Evolutionary conservation across 2,329 filamentous ascomycete genomes (phyloP), one percentile per base, ranked within the genome.

Genomic region (Phialophora macrospora): DNA sequence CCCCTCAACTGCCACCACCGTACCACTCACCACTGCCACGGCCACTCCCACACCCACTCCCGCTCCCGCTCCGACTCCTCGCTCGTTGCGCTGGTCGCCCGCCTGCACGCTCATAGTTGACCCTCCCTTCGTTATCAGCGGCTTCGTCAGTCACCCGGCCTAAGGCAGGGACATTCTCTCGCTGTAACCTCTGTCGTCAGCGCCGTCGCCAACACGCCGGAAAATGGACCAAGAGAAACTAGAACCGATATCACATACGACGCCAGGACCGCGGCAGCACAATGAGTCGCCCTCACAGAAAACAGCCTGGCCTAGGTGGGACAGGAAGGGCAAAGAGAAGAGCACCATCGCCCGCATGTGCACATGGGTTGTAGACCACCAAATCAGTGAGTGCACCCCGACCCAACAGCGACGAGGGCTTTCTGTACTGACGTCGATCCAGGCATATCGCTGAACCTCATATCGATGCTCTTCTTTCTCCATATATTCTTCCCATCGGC

Each of bases 371-470:
- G 72, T 73, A n/a, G 68, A 72, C 34, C 72, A 72, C 49, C 72
- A 73, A 62, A 72, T 73, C 66, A 63, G 72, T 73, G 65, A 59
- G 72, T 38, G 34, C n/a, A n/a, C 14, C 26, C 34, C 4, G 5
- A 24, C n/a, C 28, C n/a, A 20, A 17, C 30, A 20, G 7, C n/a
- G 12, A 12, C 48, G 44, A 34, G 17, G 20, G 20, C n/a, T 20
- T n/a, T n/a, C 38, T 34, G 9, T 49, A 32, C 56, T 59, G 56
- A 59, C 30, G 8, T 55, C 55, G 58, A 46, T 62, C 46, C 73
- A 93, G 93, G 92, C 67, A 87, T 97, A 71, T 92, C 92, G 12
- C 84, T 95, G 77, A 97, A 96, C 77, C 88, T 95, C 65, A 82
- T 97, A 70, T 87, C 92, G 64, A 88, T 96, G 70, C 87, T 97